phyloP scores from a whole-genome alignment of 1,284 basidiomycete genomes.

The Quambalaria eucalypti region DNA sequence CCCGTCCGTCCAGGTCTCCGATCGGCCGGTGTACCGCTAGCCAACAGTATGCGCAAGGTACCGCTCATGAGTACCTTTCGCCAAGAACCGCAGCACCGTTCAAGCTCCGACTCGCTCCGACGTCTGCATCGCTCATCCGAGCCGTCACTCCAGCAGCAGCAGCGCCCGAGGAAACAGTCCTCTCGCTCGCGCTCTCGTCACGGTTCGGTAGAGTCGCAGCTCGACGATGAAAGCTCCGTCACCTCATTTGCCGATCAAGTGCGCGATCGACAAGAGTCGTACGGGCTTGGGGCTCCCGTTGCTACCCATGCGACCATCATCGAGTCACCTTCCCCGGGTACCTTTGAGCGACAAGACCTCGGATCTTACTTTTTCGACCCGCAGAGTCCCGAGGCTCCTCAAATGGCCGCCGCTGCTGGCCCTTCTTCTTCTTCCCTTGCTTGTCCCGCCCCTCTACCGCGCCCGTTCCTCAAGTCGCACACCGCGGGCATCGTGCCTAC shows the following conservation, averaged over 20 bases:
- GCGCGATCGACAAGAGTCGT: background rate
- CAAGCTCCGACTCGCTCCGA: background rate
- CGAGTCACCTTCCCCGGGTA: constrained; percentile 22
- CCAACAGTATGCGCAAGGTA: no score
- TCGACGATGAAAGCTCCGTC: no score
- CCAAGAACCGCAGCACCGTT: background rate
- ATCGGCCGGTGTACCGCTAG: background rate
- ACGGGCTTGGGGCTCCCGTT: background rate
- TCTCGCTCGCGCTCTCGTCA: no score
- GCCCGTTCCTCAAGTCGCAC: constrained; percentile 19
- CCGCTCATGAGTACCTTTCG: background rate
- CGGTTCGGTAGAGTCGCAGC: no score
- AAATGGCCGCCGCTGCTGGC: background rate
- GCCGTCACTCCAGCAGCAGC: no score
- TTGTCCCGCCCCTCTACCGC: no score
- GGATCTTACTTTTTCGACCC: constrained; percentile 39
- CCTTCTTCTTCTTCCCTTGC: background rate
- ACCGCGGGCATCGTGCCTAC: constrained; percentile 17
- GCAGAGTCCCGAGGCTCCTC: constrained; percentile 28
- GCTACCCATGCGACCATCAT: constrained; percentile 8
- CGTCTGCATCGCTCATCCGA: background rate
- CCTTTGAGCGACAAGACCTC: constrained; percentile 20
- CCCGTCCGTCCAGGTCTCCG: constrained; percentile 4
- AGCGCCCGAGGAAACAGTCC: no score
- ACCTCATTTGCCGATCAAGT: background rate